phyloP scores from a whole-genome alignment of 1,284 basidiomycete species.

The Rhodotorula sp. region DNA sequence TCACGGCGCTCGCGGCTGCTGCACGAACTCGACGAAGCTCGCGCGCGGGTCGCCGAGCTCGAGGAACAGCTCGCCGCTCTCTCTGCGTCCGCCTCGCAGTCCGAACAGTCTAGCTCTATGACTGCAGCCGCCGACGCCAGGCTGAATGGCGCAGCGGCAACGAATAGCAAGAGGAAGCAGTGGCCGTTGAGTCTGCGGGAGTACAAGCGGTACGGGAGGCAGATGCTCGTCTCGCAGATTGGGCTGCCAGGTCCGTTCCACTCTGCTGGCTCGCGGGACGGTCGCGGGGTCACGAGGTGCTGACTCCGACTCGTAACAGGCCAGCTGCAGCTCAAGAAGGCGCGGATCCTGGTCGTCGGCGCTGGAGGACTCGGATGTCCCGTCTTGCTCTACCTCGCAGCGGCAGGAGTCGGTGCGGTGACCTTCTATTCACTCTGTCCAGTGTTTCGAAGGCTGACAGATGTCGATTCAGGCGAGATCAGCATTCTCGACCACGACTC shows the following conservation, averaged over 20 bases:
- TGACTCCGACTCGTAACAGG: constrained; percentile 55
- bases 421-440: no score
- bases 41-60: constrained; percentile 9
- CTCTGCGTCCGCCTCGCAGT: not conserved
- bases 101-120: not conserved
- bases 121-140: not conserved
- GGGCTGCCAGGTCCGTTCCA: constrained; percentile 67
- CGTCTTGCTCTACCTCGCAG: constrained; percentile 86
- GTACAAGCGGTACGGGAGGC: constrained; percentile 88
- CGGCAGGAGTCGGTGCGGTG: constrained; percentile 79
- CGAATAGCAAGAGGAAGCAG: not conserved
- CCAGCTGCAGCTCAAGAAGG: constrained; percentile 72
- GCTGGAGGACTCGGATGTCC: constrained; percentile 97
- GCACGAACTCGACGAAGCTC: constrained; percentile 3
- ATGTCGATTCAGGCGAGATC: constrained; percentile 62
- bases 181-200: constrained; percentile 57
- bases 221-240: constrained; percentile 92
- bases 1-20: constrained; percentile 23
- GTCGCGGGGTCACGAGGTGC: not conserved
- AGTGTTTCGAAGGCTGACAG: not conserved
- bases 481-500: constrained; percentile 87
- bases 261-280: not conserved
- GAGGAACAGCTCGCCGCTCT: constrained; percentile 22
- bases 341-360: constrained; percentile 83
- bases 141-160: no score